Base-by-base conservation (phyloP, 257 asterid species). In the Nicotiana tabacum region DNA sequence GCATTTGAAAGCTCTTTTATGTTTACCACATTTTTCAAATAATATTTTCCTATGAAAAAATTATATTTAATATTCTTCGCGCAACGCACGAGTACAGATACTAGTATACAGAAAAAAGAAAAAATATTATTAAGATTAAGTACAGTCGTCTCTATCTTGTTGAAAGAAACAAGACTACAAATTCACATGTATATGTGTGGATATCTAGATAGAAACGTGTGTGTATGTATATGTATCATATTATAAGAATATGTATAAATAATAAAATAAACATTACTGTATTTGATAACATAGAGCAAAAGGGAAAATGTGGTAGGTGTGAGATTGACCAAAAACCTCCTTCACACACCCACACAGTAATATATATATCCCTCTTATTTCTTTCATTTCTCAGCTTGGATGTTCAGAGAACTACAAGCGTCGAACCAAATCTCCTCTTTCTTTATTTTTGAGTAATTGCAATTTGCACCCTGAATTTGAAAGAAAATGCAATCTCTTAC, bases 331-430 rank as follows among this genome's bases (percentile, higher is more conserved):
- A 78, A 83, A 78, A 83, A 83, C 90, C 86, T 76, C 85, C 77
- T 80, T 33, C 78, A 4, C 78, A 9, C 76, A 69, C 55, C 61
- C n/a, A 4, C 60, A 6, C 43, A n/a, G 4, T 77, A 77, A 35
- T 92, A 91, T 91, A 92, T 11, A 92, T 85, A 32, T 86, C 82
- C 88, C 88, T 32, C 2, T 37, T 81, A 83, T n/a, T 66, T 82
- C 51, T 62, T 1, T 43, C 82, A 33, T 11, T 84, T 83, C 92
- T 88, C 92, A 94, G 96, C 97, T 92, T 93, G 92, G 85, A 84
- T 74, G 94, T 93, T 91, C 94, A 89, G 84, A 88, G 88, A 88
- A 85, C 91, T 78, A 53, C 86, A 82, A 89, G 90, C 90, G 66
- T 84, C 16, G 17, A 46, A n/a, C 24, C 16, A 74, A 43, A 18